Base-by-base conservation (phyloP, 768 basidiomycete species). In the Daedaleopsis nitida region DNA sequence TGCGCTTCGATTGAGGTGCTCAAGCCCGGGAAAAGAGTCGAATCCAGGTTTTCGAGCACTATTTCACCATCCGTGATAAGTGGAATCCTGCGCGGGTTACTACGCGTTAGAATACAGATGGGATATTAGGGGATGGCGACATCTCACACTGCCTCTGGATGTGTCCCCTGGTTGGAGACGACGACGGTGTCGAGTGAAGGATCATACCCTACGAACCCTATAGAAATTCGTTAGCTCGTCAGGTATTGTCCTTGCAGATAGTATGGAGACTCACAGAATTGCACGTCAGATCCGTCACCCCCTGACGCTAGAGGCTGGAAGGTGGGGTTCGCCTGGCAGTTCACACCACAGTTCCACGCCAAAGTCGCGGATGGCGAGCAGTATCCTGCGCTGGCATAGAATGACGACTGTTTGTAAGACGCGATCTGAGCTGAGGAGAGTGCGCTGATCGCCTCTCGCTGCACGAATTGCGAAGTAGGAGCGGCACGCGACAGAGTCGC, bases 171-270 rank as follows among this genome's bases (percentile, higher is more conserved):
- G 62, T 78, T 76, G 10, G 74, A 68, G 8, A 78, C 76, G 38
- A 78, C 70, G 42, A 76, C 71, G 0, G 65, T 72, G 27, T 69
- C 55, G 35, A 79, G 67, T 1, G 65, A 69, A 0, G 81, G 77
- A 56, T 80, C 80, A 61, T 75, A 84, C 23, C 83, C 83, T 24
- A 85, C 83, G 56, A 73, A 83, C 83, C 82, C 83, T 84, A n/a
- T n/a, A 39, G 17, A 21, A 12, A 23, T 16, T 32, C 19, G 17
- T 56, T 43, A 56, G 27, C 27, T 6, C 17, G 24, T 39, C 2
- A 38, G 17, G 45, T 23, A 17, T 16, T 13, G n/a, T 13, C 14
- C n/a, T 48, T 16, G 45, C 45, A 11, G 3, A 1, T 19, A 38
- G 11, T 5, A 21, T 53, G 10, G 3, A 14, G 4, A 52, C 71